A percentile compares a stretch with the other conserved stretches of the same genome.
Conservation (phyloP, 768 basidiomycete species). For the Russula virescens region DNA sequence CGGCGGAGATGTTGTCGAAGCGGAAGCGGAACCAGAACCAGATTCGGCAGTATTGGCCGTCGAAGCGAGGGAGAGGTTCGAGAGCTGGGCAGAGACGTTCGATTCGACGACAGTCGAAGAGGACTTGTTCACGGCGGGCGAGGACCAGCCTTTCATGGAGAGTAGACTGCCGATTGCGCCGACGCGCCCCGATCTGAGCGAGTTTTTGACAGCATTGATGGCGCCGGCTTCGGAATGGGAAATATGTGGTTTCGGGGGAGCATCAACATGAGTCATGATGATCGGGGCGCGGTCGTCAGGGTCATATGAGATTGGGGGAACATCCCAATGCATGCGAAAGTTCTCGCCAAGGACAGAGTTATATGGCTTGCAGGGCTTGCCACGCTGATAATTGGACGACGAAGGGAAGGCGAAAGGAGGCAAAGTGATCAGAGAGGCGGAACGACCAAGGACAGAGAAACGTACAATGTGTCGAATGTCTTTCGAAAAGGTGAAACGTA, state of each 20-base stretch:
- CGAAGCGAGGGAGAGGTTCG: slow-evolving; percentile 51
- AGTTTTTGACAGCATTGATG: slow-evolving; percentile 46
- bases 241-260: slow-evolving; percentile 25
- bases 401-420: neutral
- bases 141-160: slow-evolving; percentile 34
- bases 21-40: slow-evolving; percentile 1
- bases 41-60: slow-evolving; percentile 29
- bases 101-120: slow-evolving; percentile 40
- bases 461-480: slow-evolving; percentile 88
- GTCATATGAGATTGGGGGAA: slow-evolving; percentile 54
- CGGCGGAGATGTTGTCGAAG: slow-evolving; percentile 28
- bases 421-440: neutral
- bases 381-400: slow-evolving; percentile 45
- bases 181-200: slow-evolving; percentile 45
- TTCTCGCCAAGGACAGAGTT: slow-evolving; percentile 85
- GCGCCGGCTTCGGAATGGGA: slow-evolving; percentile 44
- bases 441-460: slow-evolving; percentile 25
- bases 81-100: slow-evolving; percentile 50
- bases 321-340: slow-evolving; percentile 84
- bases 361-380: slow-evolving; percentile 91
- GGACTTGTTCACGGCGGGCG: slow-evolving; percentile 34
- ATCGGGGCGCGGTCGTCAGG: slow-evolving; percentile 43
- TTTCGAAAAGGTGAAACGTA: slow-evolving; percentile 86
- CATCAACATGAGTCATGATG: slow-evolving; percentile 37
- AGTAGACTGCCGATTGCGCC: slow-evolving; percentile 55